Conservation (phyloP, 495 filamentous ascomycete genomes). For the Talaromyces trachyspermus region DNA sequence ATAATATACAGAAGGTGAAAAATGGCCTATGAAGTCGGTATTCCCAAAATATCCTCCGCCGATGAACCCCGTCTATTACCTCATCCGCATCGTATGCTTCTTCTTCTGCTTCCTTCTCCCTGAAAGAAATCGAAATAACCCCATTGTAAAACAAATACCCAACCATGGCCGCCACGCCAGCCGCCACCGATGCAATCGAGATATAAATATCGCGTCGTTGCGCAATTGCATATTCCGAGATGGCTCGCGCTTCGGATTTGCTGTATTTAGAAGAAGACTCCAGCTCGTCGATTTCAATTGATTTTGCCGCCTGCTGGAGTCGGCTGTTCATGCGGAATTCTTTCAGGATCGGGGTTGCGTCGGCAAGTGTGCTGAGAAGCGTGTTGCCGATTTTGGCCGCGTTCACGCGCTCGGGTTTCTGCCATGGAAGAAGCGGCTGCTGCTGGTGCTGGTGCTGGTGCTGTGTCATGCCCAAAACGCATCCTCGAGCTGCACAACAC, state of each 20-base stretch:
- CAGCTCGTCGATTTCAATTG: no score
- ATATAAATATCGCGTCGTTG: conserved; percentile 31
- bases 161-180: conserved; percentile 27
- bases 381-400: conserved; percentile 28
- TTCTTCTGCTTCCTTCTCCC: conserved; percentile 9
- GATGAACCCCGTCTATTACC: background rate
- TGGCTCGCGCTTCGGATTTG: conserved; percentile 15
- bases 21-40: no score
- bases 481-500: conserved; percentile 18
- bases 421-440: conserved; percentile 28
- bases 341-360: conserved; percentile 32
- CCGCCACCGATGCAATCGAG: conserved; percentile 31
- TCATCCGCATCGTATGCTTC: conserved; percentile 12
- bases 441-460: background rate
- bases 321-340: conserved; percentile 30
- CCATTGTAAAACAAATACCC: conserved; percentile 36
- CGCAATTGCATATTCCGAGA: conserved; percentile 21
- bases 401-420: conserved; percentile 25
- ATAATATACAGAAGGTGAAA: no score
- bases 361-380: conserved; percentile 30
- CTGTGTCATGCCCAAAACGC: conserved; percentile 16
- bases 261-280: no score
- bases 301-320: conserved; percentile 24
- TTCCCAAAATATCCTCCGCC: background rate
- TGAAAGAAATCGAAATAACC: conserved; percentile 12